These are phyloP conservation scores for Russula vinacea DNA, from an alignment of 768 basidiomycete species.

Conservation along the genomic window DNA sequence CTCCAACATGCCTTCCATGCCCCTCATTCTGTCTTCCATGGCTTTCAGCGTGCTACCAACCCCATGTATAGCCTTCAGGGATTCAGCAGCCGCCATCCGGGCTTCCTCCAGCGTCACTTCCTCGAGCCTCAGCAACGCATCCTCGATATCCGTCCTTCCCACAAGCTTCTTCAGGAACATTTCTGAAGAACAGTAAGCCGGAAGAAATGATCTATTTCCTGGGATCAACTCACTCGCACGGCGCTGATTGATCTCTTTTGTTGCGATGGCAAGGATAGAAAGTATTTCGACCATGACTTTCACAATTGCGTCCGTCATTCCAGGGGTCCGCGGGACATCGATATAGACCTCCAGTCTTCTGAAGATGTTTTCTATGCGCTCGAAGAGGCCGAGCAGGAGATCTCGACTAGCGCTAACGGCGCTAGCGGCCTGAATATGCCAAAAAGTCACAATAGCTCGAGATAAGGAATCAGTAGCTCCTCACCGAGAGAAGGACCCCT, in stretches of 20 bases:
- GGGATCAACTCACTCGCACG: neutral
- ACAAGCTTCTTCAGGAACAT: constrained; percentile 5
- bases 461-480: no score
- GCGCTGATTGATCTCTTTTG: neutral
- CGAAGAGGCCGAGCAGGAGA: neutral
- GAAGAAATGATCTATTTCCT: fast-evolving
- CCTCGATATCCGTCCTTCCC: neutral
- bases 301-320: neutral
- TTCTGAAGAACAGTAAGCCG: neutral
- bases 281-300: constrained; percentile 10
- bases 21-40: no score
- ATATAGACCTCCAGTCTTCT: neutral
- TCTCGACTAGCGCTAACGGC: neutral
- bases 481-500: no score
- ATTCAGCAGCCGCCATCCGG: neutral
- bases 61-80: neutral
- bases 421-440: neutral
- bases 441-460: neutral
- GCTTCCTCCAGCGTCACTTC: constrained; percentile 2
- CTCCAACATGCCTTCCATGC: no score
- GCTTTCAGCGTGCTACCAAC: no score
- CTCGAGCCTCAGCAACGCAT: neutral
- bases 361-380: neutral
- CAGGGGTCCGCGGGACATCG: neutral
- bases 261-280: constrained; percentile 5